Percentiles rank a stretch among this genome's conserved stretches.
These are phyloP conservation scores for Anisodus acutangulus DNA, from an alignment of 257 asterid species.

Conservation along the genomic window DNA sequence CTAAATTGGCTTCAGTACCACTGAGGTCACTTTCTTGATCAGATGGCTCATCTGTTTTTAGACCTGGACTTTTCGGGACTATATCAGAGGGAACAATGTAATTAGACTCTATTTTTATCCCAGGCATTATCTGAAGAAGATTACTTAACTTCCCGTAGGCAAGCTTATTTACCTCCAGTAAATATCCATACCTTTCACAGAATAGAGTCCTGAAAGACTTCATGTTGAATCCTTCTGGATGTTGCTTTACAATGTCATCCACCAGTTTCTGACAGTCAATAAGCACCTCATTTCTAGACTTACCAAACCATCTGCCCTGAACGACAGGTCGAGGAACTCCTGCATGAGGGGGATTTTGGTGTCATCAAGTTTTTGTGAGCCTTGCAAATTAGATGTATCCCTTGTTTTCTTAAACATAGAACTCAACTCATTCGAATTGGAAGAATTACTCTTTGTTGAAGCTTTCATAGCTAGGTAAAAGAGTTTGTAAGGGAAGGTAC, in stretches of 20 bases:
- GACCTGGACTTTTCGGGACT: constrained; percentile 39
- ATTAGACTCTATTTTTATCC: constrained; percentile 55
- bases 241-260: constrained; percentile 56
- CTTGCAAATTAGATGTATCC: constrained; percentile 21
- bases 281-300: constrained; percentile 55
- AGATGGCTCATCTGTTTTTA: constrained; percentile 28
- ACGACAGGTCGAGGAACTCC: constrained; percentile 47
- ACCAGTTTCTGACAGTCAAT: constrained; percentile 67
- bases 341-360: constrained; percentile 54
- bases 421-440: constrained; percentile 51
- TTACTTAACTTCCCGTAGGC: constrained; percentile 64
- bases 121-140: constrained; percentile 64
- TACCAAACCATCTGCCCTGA: constrained; percentile 44
- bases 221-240: constrained; percentile 70
- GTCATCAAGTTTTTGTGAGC: constrained; percentile 38
- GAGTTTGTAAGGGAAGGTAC: constrained; percentile 58
- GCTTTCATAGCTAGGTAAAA: constrained; percentile 38
- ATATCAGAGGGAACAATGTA: constrained; percentile 53
- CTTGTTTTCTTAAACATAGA: constrained; percentile 46
- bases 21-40: constrained; percentile 37
- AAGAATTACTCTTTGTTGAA: constrained; percentile 33
- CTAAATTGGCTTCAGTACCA: constrained; percentile 30
- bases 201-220: constrained; percentile 63
- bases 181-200: constrained; percentile 60
- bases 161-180: constrained; percentile 67